These are phyloP conservation scores for Fraxinus albicans DNA, from an alignment of 305 asterid species.

Conservation along the genomic window DNA sequence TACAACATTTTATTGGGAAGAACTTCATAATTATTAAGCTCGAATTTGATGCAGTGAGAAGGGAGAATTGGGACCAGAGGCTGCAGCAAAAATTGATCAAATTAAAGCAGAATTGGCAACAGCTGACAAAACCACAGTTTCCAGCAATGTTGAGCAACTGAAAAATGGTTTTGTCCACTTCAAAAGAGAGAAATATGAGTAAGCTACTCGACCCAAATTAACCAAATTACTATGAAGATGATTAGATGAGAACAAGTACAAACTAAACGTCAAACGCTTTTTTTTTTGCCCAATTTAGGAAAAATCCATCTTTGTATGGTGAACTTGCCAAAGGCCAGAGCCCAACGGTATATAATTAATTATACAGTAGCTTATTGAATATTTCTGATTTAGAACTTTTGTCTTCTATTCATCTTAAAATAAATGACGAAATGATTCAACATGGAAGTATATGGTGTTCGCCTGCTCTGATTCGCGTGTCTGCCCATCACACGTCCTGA, in stretches of 20 bases:
- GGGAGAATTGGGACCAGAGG: conserved; percentile 70
- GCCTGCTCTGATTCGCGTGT: conserved; percentile 97
- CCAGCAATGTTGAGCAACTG: conserved; percentile 54
- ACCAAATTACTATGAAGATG: not conserved
- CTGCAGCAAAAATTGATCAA: conserved; percentile 63
- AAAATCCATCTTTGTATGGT: conserved; percentile 56
- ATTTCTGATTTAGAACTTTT: not conserved
- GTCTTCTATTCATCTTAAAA: not conserved
- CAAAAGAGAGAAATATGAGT: conserved; percentile 92
- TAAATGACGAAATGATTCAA: not conserved
- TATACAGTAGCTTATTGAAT: not conserved
- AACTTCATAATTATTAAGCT: not conserved
- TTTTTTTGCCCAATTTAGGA: conserved; percentile 37
- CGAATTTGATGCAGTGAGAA: conserved; percentile 60
- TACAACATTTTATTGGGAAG: not conserved
- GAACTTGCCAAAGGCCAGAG: conserved; percentile 93
- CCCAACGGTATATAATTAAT: conserved; percentile 62
- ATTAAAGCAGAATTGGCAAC: conserved; percentile 66
- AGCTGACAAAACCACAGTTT: conserved; percentile 36
- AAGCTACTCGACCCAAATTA: conserved; percentile 20
- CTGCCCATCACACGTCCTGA: conserved; percentile 82
- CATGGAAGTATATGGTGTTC: conserved; percentile 69
- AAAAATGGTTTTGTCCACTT: conserved; percentile 75
- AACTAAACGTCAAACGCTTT: not conserved
- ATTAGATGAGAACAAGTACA: not conserved